These are phyloP conservation scores for Neofusicoccum sp. DNA, from an alignment of 2,329 filamentous ascomycete species.

Conservation along the genomic window DNA sequence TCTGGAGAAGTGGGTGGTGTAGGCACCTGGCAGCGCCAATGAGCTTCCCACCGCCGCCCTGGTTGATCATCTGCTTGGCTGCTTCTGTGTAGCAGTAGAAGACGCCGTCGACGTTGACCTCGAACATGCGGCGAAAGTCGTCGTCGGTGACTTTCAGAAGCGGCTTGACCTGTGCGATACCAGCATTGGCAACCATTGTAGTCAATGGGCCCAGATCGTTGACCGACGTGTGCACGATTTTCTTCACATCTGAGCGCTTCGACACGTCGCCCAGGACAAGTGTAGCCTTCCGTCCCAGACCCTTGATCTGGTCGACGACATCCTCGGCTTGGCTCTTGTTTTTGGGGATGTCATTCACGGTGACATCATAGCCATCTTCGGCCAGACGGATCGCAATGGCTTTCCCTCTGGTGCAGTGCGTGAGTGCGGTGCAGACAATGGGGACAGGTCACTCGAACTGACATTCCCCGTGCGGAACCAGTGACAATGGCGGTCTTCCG, in stretches of 20 bases:
- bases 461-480: slow-evolving; percentile 43
- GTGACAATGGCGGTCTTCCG: slow-evolving; percentile 42
- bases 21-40: slow-evolving; percentile 52
- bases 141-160: slow-evolving; percentile 60
- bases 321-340: slow-evolving; percentile 57
- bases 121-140: slow-evolving; percentile 62
- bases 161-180: slow-evolving; percentile 60
- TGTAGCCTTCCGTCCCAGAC: slow-evolving; percentile 55
- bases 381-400: slow-evolving; percentile 66
- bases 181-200: slow-evolving; percentile 63
- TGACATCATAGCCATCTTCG: slow-evolving; percentile 66
- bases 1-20: too few relatives aligned
- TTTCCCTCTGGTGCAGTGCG: slow-evolving; percentile 52
- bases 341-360: slow-evolving; percentile 63
- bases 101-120: slow-evolving; percentile 66
- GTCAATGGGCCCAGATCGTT: slow-evolving; percentile 56
- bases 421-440: neutral
- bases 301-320: slow-evolving; percentile 55
- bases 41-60: slow-evolving; percentile 55
- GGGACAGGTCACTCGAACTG: slow-evolving; percentile 15
- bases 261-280: slow-evolving; percentile 64
- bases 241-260: slow-evolving; percentile 55
- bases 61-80: slow-evolving; percentile 66
- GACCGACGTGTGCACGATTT: slow-evolving; percentile 56
- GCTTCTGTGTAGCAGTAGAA: slow-evolving; percentile 67